Evolutionary conservation across 1,284 basidiomycete species (phyloP).

Genomic region (Tausonia pullulans): DNA sequence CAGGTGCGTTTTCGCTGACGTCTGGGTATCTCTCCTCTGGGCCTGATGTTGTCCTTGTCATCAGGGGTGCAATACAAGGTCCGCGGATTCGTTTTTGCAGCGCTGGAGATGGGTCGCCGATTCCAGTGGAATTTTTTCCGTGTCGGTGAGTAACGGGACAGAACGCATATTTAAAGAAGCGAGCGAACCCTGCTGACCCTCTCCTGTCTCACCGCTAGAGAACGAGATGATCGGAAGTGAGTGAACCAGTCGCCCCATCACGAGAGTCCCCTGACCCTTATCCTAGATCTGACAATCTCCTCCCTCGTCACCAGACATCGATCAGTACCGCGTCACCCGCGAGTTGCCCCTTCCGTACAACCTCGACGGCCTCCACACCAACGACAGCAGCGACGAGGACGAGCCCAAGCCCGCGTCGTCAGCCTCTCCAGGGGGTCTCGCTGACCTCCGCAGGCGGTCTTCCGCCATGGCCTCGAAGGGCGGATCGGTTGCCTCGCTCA

Average conservation of each 20-base stretch:
- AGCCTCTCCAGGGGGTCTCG: too few relatives aligned
- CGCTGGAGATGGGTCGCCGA: constrained; percentile 67
- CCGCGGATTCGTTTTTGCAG: neutral
- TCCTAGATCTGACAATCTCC: too few relatives aligned
- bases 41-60: neutral
- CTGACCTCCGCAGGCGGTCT: too few relatives aligned
- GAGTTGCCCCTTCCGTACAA: constrained; percentile 66
- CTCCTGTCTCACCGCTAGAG: constrained; percentile 56
- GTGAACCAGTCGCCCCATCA: too few relatives aligned
- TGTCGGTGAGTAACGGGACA: too few relatives aligned
- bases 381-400: too few relatives aligned
- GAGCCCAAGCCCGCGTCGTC: too few relatives aligned
- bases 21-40: constrained; percentile 46
- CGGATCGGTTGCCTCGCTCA: too few relatives aligned
- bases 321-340: constrained; percentile 68
- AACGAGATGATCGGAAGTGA: constrained; percentile 58
- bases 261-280: too few relatives aligned
- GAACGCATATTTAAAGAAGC: constrained; percentile 41
- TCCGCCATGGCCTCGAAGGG: too few relatives aligned
- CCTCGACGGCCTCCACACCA: constrained; percentile 37
- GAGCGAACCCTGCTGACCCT: constrained; percentile 9
- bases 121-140: constrained; percentile 78
- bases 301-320: constrained; percentile 39
- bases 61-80: neutral
- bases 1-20: constrained; percentile 40